Conservation (phyloP, 2,329 filamentous ascomycete species). For the Fusarium falciforme region DNA sequence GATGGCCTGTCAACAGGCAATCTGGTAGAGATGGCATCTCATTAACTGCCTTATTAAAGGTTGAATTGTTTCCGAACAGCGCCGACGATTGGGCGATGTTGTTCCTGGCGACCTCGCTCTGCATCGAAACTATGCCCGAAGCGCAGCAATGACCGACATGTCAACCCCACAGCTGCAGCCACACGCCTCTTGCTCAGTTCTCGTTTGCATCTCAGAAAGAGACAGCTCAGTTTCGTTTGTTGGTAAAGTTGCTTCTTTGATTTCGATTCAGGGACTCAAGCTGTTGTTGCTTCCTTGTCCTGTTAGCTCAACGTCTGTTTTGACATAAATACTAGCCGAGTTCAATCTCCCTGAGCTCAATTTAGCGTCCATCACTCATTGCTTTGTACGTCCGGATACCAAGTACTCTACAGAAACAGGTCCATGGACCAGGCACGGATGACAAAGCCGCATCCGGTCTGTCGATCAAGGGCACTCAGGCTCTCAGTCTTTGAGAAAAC, state of each 20-base stretch:
- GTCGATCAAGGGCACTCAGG: neutral
- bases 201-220: neutral
- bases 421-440: neutral
- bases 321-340: neutral
- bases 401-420: neutral
- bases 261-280: conserved; percentile 1
- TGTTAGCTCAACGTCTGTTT: neutral
- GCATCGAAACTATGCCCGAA: conserved; percentile 18
- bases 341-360: conserved; percentile 1
- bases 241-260: conserved; percentile 8
- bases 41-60: neutral
- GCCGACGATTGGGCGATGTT: conserved; percentile 4
- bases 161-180: conserved; percentile 5
- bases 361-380: neutral
- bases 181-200: neutral
- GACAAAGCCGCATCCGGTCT: neutral
- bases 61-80: conserved; percentile 33
- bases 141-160: conserved; percentile 1
- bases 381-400: neutral
- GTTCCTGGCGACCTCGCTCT: conserved; percentile 21
- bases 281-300: neutral
- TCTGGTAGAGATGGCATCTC: neutral
- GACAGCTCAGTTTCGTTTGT: neutral
- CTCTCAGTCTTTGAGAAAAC: neutral
- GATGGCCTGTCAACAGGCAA: neutral